phyloP scores from a whole-genome alignment of 129 eudicot genomes.

The Glebionis coronaria region DNA sequence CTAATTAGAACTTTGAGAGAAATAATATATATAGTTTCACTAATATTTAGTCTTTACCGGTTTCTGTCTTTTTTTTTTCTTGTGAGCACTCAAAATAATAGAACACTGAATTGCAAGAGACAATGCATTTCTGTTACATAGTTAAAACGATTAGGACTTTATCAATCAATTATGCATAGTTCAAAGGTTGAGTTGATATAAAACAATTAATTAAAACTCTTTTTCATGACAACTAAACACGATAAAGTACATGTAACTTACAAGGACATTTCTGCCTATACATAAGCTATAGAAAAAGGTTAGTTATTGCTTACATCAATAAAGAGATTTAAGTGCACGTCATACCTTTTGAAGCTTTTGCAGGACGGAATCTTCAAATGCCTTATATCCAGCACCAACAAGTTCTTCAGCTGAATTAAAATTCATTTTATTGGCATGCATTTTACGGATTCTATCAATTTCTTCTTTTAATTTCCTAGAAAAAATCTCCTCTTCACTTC shows the following conservation, averaged over 20 bases:
- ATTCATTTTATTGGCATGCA: slow-evolving; percentile 34
- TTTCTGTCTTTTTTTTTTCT: no score
- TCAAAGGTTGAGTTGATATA: not conserved
- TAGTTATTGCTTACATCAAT: not conserved
- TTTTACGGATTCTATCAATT: no score
- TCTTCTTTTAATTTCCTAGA: no score
- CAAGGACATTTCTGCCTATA: not conserved
- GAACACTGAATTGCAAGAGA: no score
- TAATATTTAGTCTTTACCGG: no score
- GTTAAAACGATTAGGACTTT: no score
- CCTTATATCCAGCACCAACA: slow-evolving; percentile 59
- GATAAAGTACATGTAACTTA: not conserved
- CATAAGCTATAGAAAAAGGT: not conserved
- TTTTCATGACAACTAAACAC: not conserved
- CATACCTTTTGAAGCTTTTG: slow-evolving; percentile 59
- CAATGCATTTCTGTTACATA: no score
- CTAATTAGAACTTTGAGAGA: no score
- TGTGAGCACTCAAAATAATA: no score
- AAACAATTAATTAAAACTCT: not conserved
- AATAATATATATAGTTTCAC: no score
- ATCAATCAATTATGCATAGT: no score
- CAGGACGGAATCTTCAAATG: slow-evolving; percentile 63
- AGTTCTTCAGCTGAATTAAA: slow-evolving; percentile 28
- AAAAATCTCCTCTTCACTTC: no score
- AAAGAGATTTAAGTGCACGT: not conserved